These are phyloP conservation scores for Aspergillus clavatus DNA, from an alignment of 2,329 filamentous ascomycete species.

Conservation along the genomic window DNA sequence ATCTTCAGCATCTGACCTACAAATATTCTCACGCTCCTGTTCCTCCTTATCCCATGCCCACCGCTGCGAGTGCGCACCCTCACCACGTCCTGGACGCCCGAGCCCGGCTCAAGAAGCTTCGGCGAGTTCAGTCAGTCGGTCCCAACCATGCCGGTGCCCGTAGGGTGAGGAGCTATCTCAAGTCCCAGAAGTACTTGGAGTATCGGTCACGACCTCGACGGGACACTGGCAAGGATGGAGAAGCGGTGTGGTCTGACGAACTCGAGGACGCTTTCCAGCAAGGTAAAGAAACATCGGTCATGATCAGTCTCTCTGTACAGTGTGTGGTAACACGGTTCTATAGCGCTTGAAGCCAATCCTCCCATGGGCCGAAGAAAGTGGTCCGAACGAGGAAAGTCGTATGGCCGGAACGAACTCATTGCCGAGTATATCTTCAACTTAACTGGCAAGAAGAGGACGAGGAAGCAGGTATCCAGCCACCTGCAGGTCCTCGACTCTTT, in stretches of 20 bases:
- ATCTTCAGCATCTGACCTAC: constrained; percentile 31
- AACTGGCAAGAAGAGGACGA: constrained; percentile 49
- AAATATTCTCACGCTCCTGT: constrained; percentile 33
- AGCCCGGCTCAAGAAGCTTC: constrained; percentile 32
- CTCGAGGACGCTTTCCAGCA: constrained; percentile 47
- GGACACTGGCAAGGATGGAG: constrained; percentile 41
- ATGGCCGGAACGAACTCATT: constrained; percentile 59
- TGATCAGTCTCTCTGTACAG: not conserved
- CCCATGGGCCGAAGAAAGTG: constrained; percentile 56
- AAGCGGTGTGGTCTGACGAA: constrained; percentile 44
- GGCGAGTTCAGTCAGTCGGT: constrained; percentile 33
- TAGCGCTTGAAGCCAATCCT: constrained; percentile 50
- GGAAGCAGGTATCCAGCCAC: constrained; percentile 62
- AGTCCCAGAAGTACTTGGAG: constrained; percentile 42
- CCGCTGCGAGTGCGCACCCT: constrained; percentile 22
- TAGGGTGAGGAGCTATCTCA: constrained; percentile 33
- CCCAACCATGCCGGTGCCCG: constrained; percentile 23
- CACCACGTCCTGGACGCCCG: constrained; percentile 27
- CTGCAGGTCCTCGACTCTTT: constrained; percentile 58
- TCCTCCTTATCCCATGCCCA: constrained; percentile 23
- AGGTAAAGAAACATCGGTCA: constrained; percentile 27
- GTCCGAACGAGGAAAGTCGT: constrained; percentile 48
- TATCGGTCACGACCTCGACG: constrained; percentile 42
- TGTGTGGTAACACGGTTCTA: constrained; percentile 15
- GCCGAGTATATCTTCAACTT: constrained; percentile 53